Evolutionary conservation across 805 yeast genomes (phyloP).

Genomic region (Sugiyamaella valdiviana): DNA sequence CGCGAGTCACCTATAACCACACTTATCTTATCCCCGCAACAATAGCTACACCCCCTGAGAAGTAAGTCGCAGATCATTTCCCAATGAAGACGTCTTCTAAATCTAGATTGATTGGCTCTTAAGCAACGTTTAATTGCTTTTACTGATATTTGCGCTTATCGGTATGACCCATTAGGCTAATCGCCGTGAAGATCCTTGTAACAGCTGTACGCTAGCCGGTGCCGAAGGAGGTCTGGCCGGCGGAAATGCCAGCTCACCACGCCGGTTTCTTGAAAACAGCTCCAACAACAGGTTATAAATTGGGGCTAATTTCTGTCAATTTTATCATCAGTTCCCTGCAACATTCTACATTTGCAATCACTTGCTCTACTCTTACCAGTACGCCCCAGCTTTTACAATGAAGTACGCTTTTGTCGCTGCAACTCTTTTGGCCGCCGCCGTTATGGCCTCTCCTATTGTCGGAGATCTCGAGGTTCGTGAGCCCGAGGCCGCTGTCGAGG

Average conservation of each 20-base stretch:
- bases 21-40: background rate
- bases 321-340: too few relatives aligned
- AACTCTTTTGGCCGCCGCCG: background rate
- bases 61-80: background rate
- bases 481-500: background rate
- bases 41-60: background rate
- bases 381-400: background rate
- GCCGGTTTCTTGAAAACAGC: too few relatives aligned
- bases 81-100: background rate
- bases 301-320: too few relatives aligned
- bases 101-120: background rate
- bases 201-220: background rate
- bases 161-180: background rate
- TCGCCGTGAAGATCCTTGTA: background rate
- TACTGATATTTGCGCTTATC: background rate
- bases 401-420: background rate
- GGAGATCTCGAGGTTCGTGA: slow-evolving; percentile 1
- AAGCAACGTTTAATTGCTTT: background rate
- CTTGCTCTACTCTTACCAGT: background rate
- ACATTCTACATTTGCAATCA: background rate
- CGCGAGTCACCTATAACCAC: too few relatives aligned
- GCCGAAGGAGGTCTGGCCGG: too few relatives aligned
- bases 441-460: background rate
- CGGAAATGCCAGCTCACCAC: too few relatives aligned
- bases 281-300: too few relatives aligned